Conservation (phyloP, 2,329 filamentous ascomycete species). For the Teratosphaeria zuluensis region DNA sequence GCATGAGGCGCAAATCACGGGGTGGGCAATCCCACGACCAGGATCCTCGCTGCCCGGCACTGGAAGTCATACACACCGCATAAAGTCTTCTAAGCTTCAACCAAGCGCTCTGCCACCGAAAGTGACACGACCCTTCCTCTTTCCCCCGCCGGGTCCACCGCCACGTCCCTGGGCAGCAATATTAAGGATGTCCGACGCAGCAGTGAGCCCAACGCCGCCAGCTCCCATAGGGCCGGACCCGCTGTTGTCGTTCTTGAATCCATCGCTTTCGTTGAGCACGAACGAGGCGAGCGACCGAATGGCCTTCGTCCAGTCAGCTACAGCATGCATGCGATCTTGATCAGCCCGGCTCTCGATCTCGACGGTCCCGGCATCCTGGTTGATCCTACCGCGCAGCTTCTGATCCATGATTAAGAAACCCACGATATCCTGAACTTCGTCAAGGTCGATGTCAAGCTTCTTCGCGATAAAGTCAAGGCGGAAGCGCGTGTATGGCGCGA, state of each 20-base stretch:
- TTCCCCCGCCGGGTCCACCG: background rate
- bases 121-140: background rate
- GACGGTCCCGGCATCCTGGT: constrained; percentile 77
- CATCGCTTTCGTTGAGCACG: constrained; percentile 69
- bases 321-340: constrained; percentile 60
- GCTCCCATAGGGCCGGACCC: constrained; percentile 6
- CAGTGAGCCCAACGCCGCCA: constrained; percentile 2
- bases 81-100: background rate
- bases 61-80: background rate
- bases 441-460: constrained; percentile 72
- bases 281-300: constrained; percentile 60
- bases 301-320: constrained; percentile 62
- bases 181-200: constrained; percentile 4
- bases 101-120: background rate
- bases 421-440: constrained; percentile 91
- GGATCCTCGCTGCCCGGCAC: background rate
- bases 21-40: background rate
- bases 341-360: constrained; percentile 69
- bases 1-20: background rate
- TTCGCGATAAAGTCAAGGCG: constrained; percentile 78
- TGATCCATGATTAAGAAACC: constrained; percentile 87
- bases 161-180: background rate
- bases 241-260: constrained; percentile 46
- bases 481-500: constrained; percentile 91
- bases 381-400: constrained; percentile 77